These are phyloP conservation scores for Trifolium repens DNA, from an alignment of 306 rosid genomes.

Conservation along the genomic window DNA sequence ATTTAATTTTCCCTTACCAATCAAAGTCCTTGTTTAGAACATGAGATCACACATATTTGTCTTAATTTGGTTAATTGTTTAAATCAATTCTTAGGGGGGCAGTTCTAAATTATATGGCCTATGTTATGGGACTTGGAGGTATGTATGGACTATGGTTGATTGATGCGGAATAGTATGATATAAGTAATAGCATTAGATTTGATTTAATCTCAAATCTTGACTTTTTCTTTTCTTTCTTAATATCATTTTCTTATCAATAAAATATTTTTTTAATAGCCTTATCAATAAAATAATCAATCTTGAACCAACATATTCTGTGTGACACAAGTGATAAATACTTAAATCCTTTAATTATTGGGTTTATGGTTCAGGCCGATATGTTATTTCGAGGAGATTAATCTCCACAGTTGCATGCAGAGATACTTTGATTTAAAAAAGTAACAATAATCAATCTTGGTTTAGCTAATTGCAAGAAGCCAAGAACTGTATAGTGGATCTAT, in stretches of 20 bases:
- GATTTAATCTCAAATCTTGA: conserved; percentile 2
- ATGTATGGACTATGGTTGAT: neutral
- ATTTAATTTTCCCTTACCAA: conserved; percentile 41
- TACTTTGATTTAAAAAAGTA: no score
- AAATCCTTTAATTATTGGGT: no score
- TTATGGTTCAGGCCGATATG: no score
- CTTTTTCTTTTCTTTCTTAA: neutral
- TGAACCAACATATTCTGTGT: neutral
- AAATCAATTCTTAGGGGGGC: no score
- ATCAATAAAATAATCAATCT: neutral
- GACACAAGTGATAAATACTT: no score
- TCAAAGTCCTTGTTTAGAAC: conserved; percentile 47
- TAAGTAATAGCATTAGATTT: neutral
- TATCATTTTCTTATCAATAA: neutral
- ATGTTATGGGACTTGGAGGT: neutral
- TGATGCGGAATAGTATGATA: neutral
- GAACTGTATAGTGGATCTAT: neutral
- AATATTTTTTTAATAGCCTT: neutral
- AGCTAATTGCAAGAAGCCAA: neutral
- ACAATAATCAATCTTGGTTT: neutral
- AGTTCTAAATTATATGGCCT: neutral
- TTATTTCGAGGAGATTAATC: no score
- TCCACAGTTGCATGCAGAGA: no score
- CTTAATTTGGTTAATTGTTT: conserved; percentile 43
- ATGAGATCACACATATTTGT: conserved; percentile 38